These are phyloP conservation scores for Onygena corvina DNA, from an alignment of 2,329 filamentous ascomycete genomes.

Conservation along the genomic window DNA sequence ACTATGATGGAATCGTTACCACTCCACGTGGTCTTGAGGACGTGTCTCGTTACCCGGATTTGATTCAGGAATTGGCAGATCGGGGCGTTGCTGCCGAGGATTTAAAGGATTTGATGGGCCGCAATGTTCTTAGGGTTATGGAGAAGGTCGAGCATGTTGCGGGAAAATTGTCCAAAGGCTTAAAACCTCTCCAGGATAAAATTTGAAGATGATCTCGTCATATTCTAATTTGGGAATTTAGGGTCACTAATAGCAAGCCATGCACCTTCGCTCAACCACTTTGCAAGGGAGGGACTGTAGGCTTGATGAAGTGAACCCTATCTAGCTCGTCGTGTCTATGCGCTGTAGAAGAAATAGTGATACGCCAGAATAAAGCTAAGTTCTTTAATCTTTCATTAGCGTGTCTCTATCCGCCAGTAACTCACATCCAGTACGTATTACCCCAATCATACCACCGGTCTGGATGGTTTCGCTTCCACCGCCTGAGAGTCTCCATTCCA, in stretches of 20 bases:
- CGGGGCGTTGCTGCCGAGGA: constrained; percentile 64
- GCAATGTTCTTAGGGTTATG: constrained; percentile 79
- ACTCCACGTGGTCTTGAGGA: constrained; percentile 64
- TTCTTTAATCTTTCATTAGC: constrained; percentile 9
- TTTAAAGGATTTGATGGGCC: constrained; percentile 61
- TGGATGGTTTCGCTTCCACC: constrained; percentile 80
- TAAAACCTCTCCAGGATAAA: constrained; percentile 9
- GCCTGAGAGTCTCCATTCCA: constrained; percentile 81
- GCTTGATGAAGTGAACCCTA: too few relatives aligned
- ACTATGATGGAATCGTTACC: constrained; percentile 63
- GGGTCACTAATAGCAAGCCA: too few relatives aligned
- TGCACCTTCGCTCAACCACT: too few relatives aligned
- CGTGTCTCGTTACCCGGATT: constrained; percentile 67
- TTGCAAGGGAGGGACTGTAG: too few relatives aligned
- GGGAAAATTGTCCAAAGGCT: not conserved
- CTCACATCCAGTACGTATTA: constrained; percentile 76
- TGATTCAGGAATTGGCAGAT: constrained; percentile 62
- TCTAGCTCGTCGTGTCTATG: not conserved
- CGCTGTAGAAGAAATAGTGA: not conserved
- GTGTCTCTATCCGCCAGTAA: constrained; percentile 42
- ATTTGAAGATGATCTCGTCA: not conserved
- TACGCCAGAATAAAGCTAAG: not conserved
- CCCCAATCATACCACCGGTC: constrained; percentile 83
- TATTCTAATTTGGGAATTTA: too few relatives aligned
- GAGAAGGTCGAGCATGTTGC: constrained; percentile 62